These are phyloP conservation scores for Zea mays DNA, from an alignment of 176 grass and related monocot genomes.

Conservation along the genomic window Zm-B73-REFERENCE-NAM-5.0 NC_050098.1:17090501-17091000, in stretches of 20 bases:
- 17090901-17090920: too few relatives aligned
- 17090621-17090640: neutral
- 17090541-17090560: constrained; percentile 29
- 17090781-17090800: too few relatives aligned
- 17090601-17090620: constrained; percentile 36
- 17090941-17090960: too few relatives aligned
- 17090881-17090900: too few relatives aligned
- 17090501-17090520: neutral
- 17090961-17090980: too few relatives aligned
- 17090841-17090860: neutral
- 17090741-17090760: neutral
- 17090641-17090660: neutral
- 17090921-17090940: too few relatives aligned
- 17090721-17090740: neutral
- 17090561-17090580: constrained; percentile 33
- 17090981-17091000: too few relatives aligned
- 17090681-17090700: neutral
- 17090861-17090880: neutral
- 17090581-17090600: constrained; percentile 40
- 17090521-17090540: constrained; percentile 26
- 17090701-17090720: neutral
- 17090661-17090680: too few relatives aligned
- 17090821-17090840: neutral
- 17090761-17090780: neutral
- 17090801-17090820: too few relatives aligned